Percentiles rank a stretch among this genome's conserved stretches.
Conservation (phyloP, 805 yeast genomes). For the Yamadazyma tumulicola region DNA sequence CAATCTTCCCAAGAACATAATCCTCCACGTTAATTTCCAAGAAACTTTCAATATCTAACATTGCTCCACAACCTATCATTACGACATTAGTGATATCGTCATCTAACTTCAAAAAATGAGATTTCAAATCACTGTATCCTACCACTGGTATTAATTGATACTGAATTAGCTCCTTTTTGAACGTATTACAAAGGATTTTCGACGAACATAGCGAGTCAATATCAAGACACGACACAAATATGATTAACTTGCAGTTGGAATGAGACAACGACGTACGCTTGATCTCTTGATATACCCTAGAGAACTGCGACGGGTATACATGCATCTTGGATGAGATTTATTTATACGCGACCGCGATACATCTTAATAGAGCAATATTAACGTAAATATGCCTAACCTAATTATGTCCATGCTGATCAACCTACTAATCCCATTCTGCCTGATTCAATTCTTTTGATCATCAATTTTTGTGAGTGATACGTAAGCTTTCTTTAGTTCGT, state of each 20-base stretch:
- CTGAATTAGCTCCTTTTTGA: slow-evolving; percentile 80
- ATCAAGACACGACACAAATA: slow-evolving; percentile 86
- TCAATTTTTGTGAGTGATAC: no score
- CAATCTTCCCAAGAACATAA: slow-evolving; percentile 24
- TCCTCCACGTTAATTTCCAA: slow-evolving; percentile 60
- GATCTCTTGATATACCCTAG: slow-evolving; percentile 63
- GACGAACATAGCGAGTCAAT: slow-evolving; percentile 92
- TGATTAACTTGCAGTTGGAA: slow-evolving; percentile 83
- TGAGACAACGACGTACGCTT: slow-evolving; percentile 75
- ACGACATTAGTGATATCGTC: slow-evolving; percentile 72
- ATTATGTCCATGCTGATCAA: no score
- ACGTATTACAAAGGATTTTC: slow-evolving; percentile 62
- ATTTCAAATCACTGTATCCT: slow-evolving; percentile 77
- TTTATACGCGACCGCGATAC: no score
- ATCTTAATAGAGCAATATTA: no score
- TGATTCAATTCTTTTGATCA: no score
- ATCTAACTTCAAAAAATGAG: slow-evolving; percentile 63
- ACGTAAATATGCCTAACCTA: no score
- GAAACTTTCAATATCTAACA: slow-evolving; percentile 77
- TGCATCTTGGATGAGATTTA: no score
- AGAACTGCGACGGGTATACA: slow-evolving; percentile 66
- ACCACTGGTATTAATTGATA: slow-evolving; percentile 89
- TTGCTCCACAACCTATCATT: slow-evolving; percentile 89
- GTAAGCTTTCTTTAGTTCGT: no score
- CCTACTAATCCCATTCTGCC: no score